Conservation (phyloP, 75 land plant genomes). For the Cunninghamia lanceolata region DNA sequence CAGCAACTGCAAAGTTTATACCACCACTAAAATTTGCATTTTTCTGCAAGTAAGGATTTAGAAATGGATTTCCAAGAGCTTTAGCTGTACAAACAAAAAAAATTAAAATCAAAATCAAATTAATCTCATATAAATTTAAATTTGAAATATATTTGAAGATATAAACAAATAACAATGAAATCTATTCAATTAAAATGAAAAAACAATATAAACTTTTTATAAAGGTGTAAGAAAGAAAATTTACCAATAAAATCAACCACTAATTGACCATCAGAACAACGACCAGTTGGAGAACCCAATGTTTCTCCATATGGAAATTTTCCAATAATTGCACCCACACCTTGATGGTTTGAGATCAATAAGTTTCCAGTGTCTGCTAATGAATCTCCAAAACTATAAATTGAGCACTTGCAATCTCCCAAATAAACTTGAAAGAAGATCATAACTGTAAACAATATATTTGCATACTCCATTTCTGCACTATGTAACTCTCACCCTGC, state of each 20-base stretch:
- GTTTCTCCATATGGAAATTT: slow-evolving; percentile 8
- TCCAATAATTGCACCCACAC: neutral
- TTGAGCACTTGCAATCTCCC: neutral
- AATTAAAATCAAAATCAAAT: neutral
- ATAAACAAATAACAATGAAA: neutral
- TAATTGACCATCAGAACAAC: slow-evolving; percentile 1
- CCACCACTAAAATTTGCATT: slow-evolving; percentile 24
- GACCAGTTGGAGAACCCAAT: neutral
- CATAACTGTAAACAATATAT: too few species aligned
- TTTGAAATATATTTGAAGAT: too few species aligned
- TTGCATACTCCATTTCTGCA: too few species aligned
- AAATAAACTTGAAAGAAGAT: too few species aligned
- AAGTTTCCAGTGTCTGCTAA: slow-evolving; percentile 1
- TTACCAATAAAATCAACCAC: slow-evolving; percentile 5
- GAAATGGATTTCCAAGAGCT: neutral
- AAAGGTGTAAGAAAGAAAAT: neutral
- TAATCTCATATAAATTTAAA: too few species aligned
- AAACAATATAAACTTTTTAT: neutral
- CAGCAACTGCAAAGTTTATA: slow-evolving; percentile 51
- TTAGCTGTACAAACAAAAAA: neutral
- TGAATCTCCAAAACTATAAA: slow-evolving; percentile 1
- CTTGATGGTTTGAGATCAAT: neutral
- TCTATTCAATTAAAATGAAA: neutral
- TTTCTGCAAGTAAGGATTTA: neutral
- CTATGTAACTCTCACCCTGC: too few species aligned